Evolutionary conservation across 345 rosid genomes (phyloP).

Genomic region (Aquilaria malaccensis): DNA sequence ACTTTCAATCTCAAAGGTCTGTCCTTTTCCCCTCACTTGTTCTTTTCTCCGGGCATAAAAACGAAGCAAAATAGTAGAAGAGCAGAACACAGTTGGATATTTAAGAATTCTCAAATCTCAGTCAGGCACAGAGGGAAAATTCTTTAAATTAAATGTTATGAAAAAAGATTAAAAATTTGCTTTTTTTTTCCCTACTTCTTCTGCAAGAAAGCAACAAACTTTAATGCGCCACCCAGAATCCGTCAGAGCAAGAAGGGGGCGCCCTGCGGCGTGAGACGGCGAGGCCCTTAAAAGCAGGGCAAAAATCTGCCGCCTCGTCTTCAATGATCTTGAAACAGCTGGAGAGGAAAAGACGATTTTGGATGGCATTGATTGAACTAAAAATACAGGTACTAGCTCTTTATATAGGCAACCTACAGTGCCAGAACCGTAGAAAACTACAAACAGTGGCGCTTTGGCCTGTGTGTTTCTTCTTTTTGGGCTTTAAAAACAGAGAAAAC

Average conservation of each 20-base stretch:
- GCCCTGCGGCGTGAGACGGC: slow-evolving; percentile 22
- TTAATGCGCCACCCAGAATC: slow-evolving; percentile 29
- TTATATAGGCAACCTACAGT: too few relatives aligned
- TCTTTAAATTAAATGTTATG: slow-evolving; percentile 14
- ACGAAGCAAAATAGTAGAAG: too few relatives aligned
- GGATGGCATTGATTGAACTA: neutral
- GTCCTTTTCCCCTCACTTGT: neutral
- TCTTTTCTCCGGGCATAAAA: too few relatives aligned
- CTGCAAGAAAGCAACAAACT: slow-evolving; percentile 6
- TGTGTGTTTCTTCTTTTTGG: too few relatives aligned
- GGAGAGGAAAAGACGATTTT: slow-evolving; percentile 21
- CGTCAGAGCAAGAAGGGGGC: neutral
- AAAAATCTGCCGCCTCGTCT: slow-evolving; percentile 9
- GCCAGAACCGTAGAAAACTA: too few relatives aligned
- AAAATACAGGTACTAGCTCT: too few relatives aligned
- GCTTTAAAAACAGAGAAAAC: neutral
- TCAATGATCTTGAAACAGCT: slow-evolving; percentile 14
- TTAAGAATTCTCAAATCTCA: slow-evolving; percentile 20
- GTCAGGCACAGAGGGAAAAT: slow-evolving; percentile 9
- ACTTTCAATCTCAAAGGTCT: neutral
- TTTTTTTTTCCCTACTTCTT: too few relatives aligned
- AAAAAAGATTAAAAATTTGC: slow-evolving; percentile 12
- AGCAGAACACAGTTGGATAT: neutral
- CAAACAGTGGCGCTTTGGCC: too few relatives aligned
- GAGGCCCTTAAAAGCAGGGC: slow-evolving; percentile 33